Evolutionary conservation across 345 rosid species (phyloP), one percentile per base, ranked within the genome.

Genomic region (Toxicodendron radicans): DNA sequence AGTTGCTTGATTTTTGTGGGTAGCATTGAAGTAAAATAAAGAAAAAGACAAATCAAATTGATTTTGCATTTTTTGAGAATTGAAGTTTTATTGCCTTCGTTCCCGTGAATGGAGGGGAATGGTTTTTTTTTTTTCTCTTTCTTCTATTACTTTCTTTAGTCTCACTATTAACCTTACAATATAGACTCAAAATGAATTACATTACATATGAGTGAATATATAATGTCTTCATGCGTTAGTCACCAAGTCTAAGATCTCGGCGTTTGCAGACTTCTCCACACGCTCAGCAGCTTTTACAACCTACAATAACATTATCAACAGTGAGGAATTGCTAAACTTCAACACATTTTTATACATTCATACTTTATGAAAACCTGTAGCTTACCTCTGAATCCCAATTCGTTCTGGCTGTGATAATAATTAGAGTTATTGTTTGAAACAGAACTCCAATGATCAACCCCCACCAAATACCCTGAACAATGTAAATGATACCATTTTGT

Each of bases 401-500:
- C 33, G 98, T 91, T 79, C 88, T 84, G 27, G 85, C 89, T 23
- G 98, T 88, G 64, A 91, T 83, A 63, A 91, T 71, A 59, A 90
- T 84, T 45, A 91, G 79, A 69, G 93, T 80, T 27, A 66, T 2
- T 18, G 97, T 95, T 65, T 93, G 97, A 38, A 88, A 85, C 54
- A 86, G 45, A 54, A 89, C 92, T 69, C 99, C 97, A 46, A 81
- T 61, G 33, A 93, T 82, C 91, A 95, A 85, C 27, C 98, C 99
- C 98, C 91, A 94, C 98, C 98, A 94, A 48, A 92, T 91, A 16
- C 98, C 98, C 97, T 94, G 81, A 72, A 68, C 43, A 66, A 73
- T 6, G 14, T 0, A 51, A 14, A n/a, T 53, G 13, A 10, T 45
- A 14, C 23, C 87, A 35, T 3, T 23, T 46, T 2, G 20, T 11